Base-by-base conservation (phyloP, 1,139 yeast genomes). In the Candida buenavistaensis region DNA sequence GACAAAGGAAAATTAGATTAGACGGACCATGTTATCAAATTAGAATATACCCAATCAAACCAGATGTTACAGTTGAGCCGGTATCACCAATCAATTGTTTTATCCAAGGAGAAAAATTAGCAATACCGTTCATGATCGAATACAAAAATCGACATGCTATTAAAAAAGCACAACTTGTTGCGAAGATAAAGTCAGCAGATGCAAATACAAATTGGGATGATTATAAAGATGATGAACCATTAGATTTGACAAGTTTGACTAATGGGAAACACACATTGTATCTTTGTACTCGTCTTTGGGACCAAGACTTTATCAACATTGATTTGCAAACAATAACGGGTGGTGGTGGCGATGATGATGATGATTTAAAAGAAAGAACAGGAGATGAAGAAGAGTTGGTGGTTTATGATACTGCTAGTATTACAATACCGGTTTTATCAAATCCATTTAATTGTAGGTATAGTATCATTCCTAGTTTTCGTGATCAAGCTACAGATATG, bases 211-310 rank as follows among this genome's bases (percentile, higher is more conserved):
- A 57, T 36, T 70, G 75, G 75, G 59, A 64, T 23, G 48, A 38
- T 5, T 45, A 61, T 33, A 70, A 70, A 42, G 76, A 70, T 41
- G 76, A 70, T 35, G 73, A 66, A 37, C 57, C 68, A 0, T 45
- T 68, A 27, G 50, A 52, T 15, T 39, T 65, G 21, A 36, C 41
- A 4, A 35, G 33, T 5, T 26, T 23, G 4, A 33, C 22, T 6
- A 34, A 35, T 5, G 26, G 44, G 23, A 38, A 30, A 6, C 44
- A 41, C 17, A 23, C 30, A 11, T 50, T 40, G 25, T 38, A 39
- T 30, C 43, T 60, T 6, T 40, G 23, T 26, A 25, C 41, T 4
- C 29, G 43, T 23, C 14, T 26, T 7, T 23, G 28, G 23, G 27
- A n/a, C 7, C 34, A 33, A 15, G 16, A 34, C 8, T 23, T 28